Base-by-base conservation (phyloP, 2,329 filamentous ascomycete genomes). In the Helicocarpus griseus region DNA sequence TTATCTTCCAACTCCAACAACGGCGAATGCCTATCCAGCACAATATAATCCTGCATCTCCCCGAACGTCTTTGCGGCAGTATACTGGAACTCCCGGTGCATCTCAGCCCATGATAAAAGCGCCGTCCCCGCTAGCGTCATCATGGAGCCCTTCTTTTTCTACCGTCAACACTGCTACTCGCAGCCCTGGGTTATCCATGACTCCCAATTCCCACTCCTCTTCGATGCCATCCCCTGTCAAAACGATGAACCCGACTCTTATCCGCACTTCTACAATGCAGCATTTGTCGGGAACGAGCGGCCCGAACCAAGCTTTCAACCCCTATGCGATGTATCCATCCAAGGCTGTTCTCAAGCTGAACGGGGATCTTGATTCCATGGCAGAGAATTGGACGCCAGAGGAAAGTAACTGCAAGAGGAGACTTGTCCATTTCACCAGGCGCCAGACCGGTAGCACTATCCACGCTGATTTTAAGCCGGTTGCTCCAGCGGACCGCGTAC, bases 291-390 rank as follows among this genome's bases (percentile, higher is more conserved):
- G 55, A 9, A 71, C 72, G 28, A 69, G 68, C 22, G 57, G 70
- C n/a, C 75, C 71, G 57, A 75, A 66, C 56, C 77, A 71, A 35
- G 66, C 75, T 17, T 87, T 89, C 69, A 88, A 89, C 60, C 85
- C 86, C 0, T 90, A 95, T 63, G 80, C 83, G 3, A 79, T 91
- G 58, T 91, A 90, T 63, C 84, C 88, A 14, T 81, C 82, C 63
- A 96, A 95, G 72, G 93, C 90, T 0, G 75, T 85, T 17, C 74
- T 97, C 28, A 89, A 93, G 63, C 85, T 97, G 54, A 80, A 86
- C 50, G 90, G 90, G 19, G 87, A 96, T 61, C 77, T 98, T 45
- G 83, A 89, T 48, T 73, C 77, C 6, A 96, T 97, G 91, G 82
- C 83, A 0, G 79, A 86, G 56, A 79, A 83, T 55, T 98, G 93